Percentiles rank a stretch among this genome's conserved stretches.
These are phyloP conservation scores for Metschnikowia proteae DNA, from an alignment of 805 yeast species.

Conservation along the genomic window DNA sequence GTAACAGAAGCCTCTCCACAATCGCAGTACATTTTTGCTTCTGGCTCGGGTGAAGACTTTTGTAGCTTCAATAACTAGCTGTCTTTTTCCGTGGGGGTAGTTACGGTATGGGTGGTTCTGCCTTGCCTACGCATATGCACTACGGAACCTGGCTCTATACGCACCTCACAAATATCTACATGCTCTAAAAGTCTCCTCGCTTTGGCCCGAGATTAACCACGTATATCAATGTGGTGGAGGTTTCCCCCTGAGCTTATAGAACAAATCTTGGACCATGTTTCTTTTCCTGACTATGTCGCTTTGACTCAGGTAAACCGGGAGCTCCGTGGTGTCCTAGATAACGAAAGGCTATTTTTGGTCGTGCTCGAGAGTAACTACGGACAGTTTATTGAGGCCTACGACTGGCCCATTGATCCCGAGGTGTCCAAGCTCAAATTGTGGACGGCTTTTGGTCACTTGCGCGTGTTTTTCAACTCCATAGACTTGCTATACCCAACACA, in stretches of 20 bases:
- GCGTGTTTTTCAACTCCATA: neutral
- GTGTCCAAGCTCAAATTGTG: neutral
- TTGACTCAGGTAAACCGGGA: constrained; percentile 10
- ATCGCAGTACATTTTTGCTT: too few relatives aligned
- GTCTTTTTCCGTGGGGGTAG: too few relatives aligned
- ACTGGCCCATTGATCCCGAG: constrained; percentile 5
- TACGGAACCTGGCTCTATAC: neutral
- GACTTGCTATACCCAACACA: neutral
- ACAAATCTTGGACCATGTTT: constrained; percentile 7
- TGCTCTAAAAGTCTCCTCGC: neutral
- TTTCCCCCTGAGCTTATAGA: constrained; percentile 15
- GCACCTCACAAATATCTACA: neutral
- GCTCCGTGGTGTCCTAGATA: constrained; percentile 10
- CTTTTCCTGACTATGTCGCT: constrained; percentile 13
- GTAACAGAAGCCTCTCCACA: too few relatives aligned
- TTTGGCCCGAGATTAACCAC: neutral
- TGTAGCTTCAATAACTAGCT: too few relatives aligned
- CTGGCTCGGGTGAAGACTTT: too few relatives aligned
- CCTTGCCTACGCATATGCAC: constrained; percentile 1
- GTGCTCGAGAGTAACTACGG: constrained; percentile 10
- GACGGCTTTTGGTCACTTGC: neutral
- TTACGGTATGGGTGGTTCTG: neutral
- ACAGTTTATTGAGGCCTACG: constrained; percentile 5
- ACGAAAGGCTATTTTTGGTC: constrained; percentile 3
- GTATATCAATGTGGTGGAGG: constrained; percentile 13